Percentiles rank a stretch among this genome's conserved stretches.
Conservation (phyloP, 1,139 yeast species). For the Blastobotrys malaysiensis region DNA sequence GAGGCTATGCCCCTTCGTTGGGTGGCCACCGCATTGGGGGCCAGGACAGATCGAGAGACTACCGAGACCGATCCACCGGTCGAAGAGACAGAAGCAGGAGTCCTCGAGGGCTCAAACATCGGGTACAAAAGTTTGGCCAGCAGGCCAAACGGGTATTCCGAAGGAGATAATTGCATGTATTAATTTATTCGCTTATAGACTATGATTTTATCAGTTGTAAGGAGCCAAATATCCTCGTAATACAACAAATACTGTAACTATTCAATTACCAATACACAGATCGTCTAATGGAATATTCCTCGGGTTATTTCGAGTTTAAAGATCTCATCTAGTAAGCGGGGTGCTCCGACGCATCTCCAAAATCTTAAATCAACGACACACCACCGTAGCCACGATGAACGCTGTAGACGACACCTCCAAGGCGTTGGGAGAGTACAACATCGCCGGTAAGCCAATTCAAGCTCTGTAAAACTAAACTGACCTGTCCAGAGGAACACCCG, state of each 20-base stretch:
- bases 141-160: background rate
- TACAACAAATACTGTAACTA: no score
- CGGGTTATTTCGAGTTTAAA: no score
- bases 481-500: conserved; percentile 58
- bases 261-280: no score
- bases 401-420: conserved; percentile 38
- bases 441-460: conserved; percentile 1
- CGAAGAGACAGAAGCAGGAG: background rate
- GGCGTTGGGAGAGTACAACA: conserved; percentile 22
- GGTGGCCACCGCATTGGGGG: background rate
- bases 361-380: background rate
- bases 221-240: no score
- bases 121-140: background rate
- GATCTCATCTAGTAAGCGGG: no score
- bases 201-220: no score
- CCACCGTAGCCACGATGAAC: conserved; percentile 28
- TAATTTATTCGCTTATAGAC: no score
- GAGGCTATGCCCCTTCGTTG: background rate
- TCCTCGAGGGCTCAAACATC: background rate
- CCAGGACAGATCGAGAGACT: background rate
- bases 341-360: background rate
- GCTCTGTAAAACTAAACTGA: conserved; percentile 1
- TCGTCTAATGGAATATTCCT: no score
- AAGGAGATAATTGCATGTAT: background rate
- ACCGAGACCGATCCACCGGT: no score